These are phyloP conservation scores for Dysphania ambrosioides DNA, from an alignment of 148 eudicot species.

Conservation along the genomic window DNA sequence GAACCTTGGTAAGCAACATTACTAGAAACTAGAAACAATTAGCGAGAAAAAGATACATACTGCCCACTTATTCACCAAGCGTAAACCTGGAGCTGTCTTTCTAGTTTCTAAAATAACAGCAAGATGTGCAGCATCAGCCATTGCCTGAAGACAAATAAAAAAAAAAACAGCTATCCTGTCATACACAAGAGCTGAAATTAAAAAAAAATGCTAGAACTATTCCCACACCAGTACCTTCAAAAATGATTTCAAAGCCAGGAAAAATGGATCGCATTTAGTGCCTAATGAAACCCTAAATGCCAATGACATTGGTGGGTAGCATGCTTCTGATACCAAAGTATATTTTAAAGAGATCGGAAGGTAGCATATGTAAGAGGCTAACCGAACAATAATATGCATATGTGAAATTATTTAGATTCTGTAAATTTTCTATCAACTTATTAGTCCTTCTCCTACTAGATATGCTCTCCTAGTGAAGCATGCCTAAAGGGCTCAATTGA, in stretches of 20 bases:
- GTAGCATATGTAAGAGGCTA: not conserved
- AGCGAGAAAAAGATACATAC: constrained; percentile 43
- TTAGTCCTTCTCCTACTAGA: not conserved
- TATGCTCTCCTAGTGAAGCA: not conserved
- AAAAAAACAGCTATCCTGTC: constrained; percentile 12
- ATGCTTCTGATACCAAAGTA: not conserved
- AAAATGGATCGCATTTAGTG: too few relatives aligned
- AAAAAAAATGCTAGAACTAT: not conserved
- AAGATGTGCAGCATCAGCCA: constrained; percentile 92
- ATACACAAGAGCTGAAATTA: not conserved
- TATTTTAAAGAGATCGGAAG: not conserved
- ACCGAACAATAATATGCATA: not conserved
- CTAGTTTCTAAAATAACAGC: constrained; percentile 83
- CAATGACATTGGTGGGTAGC: not conserved
- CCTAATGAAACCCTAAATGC: not conserved
- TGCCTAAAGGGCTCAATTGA: not conserved
- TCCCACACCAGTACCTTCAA: not conserved
- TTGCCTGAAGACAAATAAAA: constrained; percentile 46
- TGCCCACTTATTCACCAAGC: constrained; percentile 99
- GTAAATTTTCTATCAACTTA: not conserved
- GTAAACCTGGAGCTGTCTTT: constrained; percentile 94
- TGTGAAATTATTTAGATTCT: not conserved
- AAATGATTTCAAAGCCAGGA: not conserved
- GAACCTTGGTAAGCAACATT: constrained; percentile 12
- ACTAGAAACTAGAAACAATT: not conserved